Percentiles rank a stretch among this genome's conserved stretches.
Evolutionary conservation across 2,329 filamentous ascomycete genomes (phyloP).

Genomic region (Chaetomium olivaceum): DNA sequence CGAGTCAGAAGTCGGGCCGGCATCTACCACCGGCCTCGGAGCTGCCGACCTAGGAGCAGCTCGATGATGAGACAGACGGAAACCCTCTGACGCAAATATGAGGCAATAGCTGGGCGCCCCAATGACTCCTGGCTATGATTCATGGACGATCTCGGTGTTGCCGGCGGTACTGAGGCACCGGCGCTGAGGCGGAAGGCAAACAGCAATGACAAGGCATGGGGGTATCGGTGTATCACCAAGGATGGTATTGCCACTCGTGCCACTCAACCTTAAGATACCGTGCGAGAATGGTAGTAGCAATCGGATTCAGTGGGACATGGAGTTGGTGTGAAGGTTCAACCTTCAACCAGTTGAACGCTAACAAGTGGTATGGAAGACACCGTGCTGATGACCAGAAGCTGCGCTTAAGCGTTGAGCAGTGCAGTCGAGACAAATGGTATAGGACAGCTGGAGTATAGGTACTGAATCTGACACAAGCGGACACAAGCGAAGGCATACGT

Average conservation of each 20-base stretch:
- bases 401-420: not conserved
- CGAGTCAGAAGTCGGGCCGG: constrained; percentile 6
- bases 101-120: not conserved
- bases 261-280: not conserved
- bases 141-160: not conserved
- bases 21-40: not conserved
- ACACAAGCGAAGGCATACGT: not conserved
- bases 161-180: not conserved
- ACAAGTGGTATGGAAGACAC: not conserved
- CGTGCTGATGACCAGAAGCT: not conserved
- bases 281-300: not conserved
- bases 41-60: not conserved
- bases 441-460: too few species aligned
- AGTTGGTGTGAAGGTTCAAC: not conserved
- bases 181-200: not conserved
- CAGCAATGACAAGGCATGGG: not conserved
- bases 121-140: not conserved
- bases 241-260: too few species aligned
- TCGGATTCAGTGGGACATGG: not conserved
- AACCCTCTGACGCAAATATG: not conserved
- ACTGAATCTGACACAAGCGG: not conserved
- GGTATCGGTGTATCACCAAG: not conserved
- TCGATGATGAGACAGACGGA: not conserved
- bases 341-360: not conserved
- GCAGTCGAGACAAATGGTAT: not conserved